A percentile compares a stretch with the other conserved stretches of the same genome.
Evolutionary conservation across 2,329 filamentous ascomycete genomes (phyloP).

Genomic region (Aspergillus flavus): DNA sequence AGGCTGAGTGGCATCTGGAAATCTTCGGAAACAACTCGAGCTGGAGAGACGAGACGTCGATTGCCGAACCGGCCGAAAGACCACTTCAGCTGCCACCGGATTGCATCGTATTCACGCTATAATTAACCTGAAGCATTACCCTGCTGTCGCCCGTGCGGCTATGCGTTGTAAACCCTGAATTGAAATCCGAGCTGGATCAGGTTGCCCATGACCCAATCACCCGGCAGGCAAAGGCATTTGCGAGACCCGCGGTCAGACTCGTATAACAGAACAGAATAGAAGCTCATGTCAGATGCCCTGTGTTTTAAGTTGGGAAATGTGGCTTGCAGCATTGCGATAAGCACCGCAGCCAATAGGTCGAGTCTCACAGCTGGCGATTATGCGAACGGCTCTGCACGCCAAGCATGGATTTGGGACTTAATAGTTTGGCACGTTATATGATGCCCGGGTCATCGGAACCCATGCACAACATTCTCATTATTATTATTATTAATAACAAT

Average conservation of each 20-base stretch:
- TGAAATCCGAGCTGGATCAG: background rate
- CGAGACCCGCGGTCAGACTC: background rate
- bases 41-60: too few species aligned
- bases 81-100: too few species aligned
- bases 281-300: background rate
- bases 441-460: background rate
- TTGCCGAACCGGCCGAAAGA: too few species aligned
- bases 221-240: background rate
- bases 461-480: background rate
- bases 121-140: background rate
- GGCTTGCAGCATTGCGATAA: background rate
- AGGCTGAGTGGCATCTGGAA: too few species aligned
- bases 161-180: background rate
- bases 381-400: background rate
- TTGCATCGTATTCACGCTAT: background rate
- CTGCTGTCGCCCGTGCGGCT: background rate
- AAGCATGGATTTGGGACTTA: background rate
- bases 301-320: background rate
- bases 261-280: background rate
- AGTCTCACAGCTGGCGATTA: background rate
- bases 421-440: too few species aligned
- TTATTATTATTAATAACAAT: too few species aligned
- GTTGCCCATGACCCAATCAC: background rate
- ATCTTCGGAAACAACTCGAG: too few species aligned
- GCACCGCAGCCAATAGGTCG: background rate